A percentile compares a stretch with the other conserved stretches of the same genome.
These are phyloP conservation scores for barley (Hordeum vulgare) DNA, from an alignment of 176 grass and related monocot genomes.

Conservation along the genomic window MorexV3_pseudomolecules_assembly NC_058524.1:543778376-543778875, in stretches of 20 bases:
- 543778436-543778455: slow-evolving; percentile 61
- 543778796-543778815: background rate
- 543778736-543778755: slow-evolving; percentile 62
- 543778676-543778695: too few relatives aligned
- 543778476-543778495: slow-evolving; percentile 73
- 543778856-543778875: background rate
- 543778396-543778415: slow-evolving; percentile 52
- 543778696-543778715: slow-evolving; percentile 26
- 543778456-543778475: slow-evolving; percentile 55
- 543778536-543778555: slow-evolving; percentile 69
- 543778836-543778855: background rate
- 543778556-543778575: slow-evolving; percentile 56
- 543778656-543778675: background rate
- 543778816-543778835: background rate
- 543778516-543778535: slow-evolving; percentile 56
- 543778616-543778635: slow-evolving; percentile 65
- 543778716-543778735: slow-evolving; percentile 68
- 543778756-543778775: slow-evolving; percentile 43
- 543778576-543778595: slow-evolving; percentile 68
- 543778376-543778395: slow-evolving; percentile 45
- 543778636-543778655: slow-evolving; percentile 18
- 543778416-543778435: slow-evolving; percentile 56
- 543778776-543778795: slow-evolving; percentile 62
- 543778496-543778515: slow-evolving; percentile 76
- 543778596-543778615: slow-evolving; percentile 69